Percentiles rank a stretch among this genome's conserved stretches.
Evolutionary conservation across 371 early-diverging fungal genomes (phyloP).

Genomic region (Apophysomyces elegans): DNA sequence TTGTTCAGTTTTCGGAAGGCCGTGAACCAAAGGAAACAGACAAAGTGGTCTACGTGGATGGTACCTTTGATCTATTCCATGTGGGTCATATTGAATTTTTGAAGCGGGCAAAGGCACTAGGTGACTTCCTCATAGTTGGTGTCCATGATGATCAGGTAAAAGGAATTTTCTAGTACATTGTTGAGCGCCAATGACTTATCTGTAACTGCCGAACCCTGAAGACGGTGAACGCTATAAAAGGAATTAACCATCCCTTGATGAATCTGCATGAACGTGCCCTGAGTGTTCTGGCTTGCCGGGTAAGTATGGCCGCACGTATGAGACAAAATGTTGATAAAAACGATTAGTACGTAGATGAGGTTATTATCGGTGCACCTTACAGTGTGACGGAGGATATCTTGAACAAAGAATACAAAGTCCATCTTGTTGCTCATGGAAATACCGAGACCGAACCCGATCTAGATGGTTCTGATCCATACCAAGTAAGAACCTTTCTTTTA

Average conservation of each 20-base stretch:
- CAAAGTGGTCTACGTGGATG: slow-evolving; percentile 92
- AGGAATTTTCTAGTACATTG: too few species aligned
- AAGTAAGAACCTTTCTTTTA: slow-evolving; percentile 31
- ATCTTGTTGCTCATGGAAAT: slow-evolving; percentile 79
- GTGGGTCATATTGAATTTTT: slow-evolving; percentile 95
- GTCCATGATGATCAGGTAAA: slow-evolving; percentile 86
- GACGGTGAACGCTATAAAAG: slow-evolving; percentile 88
- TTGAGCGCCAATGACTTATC: too few species aligned
- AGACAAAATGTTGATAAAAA: neutral
- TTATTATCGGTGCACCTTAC: slow-evolving; percentile 90
- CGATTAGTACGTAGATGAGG: slow-evolving; percentile 83
- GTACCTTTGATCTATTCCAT: slow-evolving; percentile 97
- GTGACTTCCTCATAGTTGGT: slow-evolving; percentile 93
- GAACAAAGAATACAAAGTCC: slow-evolving; percentile 81
- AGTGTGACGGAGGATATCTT: slow-evolving; percentile 81
- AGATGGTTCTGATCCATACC: slow-evolving; percentile 85
- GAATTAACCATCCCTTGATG: slow-evolving; percentile 90
- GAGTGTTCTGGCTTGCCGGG: slow-evolving; percentile 86
- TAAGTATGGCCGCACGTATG: slow-evolving; percentile 34
- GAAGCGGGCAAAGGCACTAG: slow-evolving; percentile 82
- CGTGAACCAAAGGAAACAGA: slow-evolving; percentile 70
- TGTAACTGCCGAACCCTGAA: slow-evolving; percentile 15
- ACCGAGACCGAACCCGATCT: slow-evolving; percentile 65
- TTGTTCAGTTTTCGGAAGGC: slow-evolving; percentile 88
- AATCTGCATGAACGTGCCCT: slow-evolving; percentile 92